A percentile compares a stretch with the other conserved stretches of the same genome.
Evolutionary conservation across 106 monocot genomes (phyloP).

Genomic region (Iris macrosiphon): DNA sequence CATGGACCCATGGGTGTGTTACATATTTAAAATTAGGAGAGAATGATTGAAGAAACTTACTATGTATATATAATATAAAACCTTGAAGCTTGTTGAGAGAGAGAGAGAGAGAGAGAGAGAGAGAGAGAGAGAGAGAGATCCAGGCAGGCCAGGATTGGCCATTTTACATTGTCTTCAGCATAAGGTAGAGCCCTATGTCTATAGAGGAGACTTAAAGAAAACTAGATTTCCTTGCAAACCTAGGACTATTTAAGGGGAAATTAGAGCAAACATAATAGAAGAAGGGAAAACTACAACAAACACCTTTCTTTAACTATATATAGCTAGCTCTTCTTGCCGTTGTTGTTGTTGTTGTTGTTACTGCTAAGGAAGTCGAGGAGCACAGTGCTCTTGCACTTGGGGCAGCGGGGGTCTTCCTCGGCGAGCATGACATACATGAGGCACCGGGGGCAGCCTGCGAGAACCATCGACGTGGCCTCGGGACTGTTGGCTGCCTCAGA

Average conservation of each 20-base stretch:
- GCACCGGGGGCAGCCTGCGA: slow-evolving; percentile 77
- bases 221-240: too few relatives aligned
- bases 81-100: slow-evolving; percentile 5
- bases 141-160: slow-evolving; percentile 5
- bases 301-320: background rate
- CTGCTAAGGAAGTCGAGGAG: slow-evolving; percentile 66
- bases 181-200: background rate
- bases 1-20: too few relatives aligned
- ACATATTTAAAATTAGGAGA: background rate
- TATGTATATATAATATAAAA: slow-evolving; percentile 3
- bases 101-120: too few relatives aligned
- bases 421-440: slow-evolving; percentile 97
- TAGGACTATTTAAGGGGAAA: background rate
- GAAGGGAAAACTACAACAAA: background rate
- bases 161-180: slow-evolving; percentile 16
- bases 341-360: slow-evolving; percentile 6
- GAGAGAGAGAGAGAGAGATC: too few relatives aligned
- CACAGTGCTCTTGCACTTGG: slow-evolving; percentile 84
- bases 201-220: too few relatives aligned
- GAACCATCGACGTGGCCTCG: slow-evolving; percentile 66
- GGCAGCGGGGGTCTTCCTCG: slow-evolving; percentile 78
- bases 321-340: slow-evolving; percentile 13
- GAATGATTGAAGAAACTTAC: background rate
- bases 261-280: background rate
- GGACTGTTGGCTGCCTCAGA: slow-evolving; percentile 26